Evolutionary conservation across 2,329 filamentous ascomycete species (phyloP).

Genomic region (Laburnicola sp.): DNA sequence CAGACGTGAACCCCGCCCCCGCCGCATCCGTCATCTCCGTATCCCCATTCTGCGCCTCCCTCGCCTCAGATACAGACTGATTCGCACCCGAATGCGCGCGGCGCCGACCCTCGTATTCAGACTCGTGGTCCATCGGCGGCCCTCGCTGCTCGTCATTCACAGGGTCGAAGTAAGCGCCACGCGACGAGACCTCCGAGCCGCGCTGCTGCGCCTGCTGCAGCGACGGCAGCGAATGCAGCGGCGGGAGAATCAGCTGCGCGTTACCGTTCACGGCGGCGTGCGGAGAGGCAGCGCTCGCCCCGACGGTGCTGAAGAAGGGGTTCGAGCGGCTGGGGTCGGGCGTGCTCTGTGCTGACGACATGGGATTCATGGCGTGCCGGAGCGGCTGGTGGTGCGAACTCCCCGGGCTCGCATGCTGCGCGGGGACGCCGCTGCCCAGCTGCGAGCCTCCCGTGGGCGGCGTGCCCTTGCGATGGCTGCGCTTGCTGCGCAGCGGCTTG

Average conservation of each 20-base stretch:
- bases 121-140: slow-evolving; percentile 22
- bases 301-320: slow-evolving; percentile 37
- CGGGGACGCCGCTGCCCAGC: slow-evolving; percentile 5
- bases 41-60: slow-evolving; percentile 43
- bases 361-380: slow-evolving; percentile 31
- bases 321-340: slow-evolving; percentile 40
- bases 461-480: slow-evolving; percentile 61
- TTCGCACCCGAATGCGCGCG: slow-evolving; percentile 37
- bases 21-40: slow-evolving; percentile 46
- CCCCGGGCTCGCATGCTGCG: slow-evolving; percentile 21
- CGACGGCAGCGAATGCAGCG: slow-evolving; percentile 31
- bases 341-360: slow-evolving; percentile 45
- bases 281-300: slow-evolving; percentile 29
- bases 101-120: slow-evolving; percentile 25
- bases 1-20: slow-evolving; percentile 41
- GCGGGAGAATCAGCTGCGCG: slow-evolving; percentile 23
- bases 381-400: slow-evolving; percentile 23
- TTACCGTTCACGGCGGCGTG: slow-evolving; percentile 40
- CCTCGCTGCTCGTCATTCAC: slow-evolving; percentile 37
- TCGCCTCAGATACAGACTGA: slow-evolving; percentile 21
- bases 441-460: slow-evolving; percentile 33
- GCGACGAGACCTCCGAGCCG: slow-evolving; percentile 18
- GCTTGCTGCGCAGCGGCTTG: slow-evolving; percentile 74
- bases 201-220: slow-evolving; percentile 32
- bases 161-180: slow-evolving; percentile 37